phyloP scores from a whole-genome alignment of 225 moss, liverwort and hornwort genomes.

The Rhytidiadelphus loreus region DNA sequence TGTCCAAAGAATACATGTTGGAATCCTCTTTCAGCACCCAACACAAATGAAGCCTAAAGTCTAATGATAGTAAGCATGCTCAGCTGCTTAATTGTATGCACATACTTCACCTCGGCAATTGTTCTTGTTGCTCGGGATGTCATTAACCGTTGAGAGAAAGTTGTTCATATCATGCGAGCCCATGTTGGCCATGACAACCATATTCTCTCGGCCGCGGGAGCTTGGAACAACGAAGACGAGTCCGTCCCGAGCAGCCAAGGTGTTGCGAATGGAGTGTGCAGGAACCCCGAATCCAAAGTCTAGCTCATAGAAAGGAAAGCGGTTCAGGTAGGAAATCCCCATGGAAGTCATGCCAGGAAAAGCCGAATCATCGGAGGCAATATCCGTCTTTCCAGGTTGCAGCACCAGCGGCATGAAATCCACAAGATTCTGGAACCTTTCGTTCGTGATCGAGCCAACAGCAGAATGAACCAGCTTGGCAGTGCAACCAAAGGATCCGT shows the following conservation, averaged over 20 bases:
- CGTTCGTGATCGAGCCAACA: neutral
- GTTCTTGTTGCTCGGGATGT: neutral
- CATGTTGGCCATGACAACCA: slow-evolving; percentile 17
- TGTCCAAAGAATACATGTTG: neutral
- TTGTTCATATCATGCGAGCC: neutral
- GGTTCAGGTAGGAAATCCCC: slow-evolving; percentile 1
- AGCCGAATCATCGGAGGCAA: neutral
- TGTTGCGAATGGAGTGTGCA: slow-evolving; percentile 6
- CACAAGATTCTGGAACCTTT: slow-evolving; percentile 9
- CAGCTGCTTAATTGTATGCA: neutral
- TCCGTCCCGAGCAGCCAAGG: slow-evolving; percentile 9
- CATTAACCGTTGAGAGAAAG: neutral
- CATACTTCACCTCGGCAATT: neutral
- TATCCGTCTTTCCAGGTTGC: neutral
- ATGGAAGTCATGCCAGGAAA: neutral
- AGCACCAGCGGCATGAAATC: neutral
- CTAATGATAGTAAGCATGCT: neutral
- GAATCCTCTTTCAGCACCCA: neutral
- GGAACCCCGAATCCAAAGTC: slow-evolving; percentile 31
- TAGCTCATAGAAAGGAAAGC: slow-evolving; percentile 27
- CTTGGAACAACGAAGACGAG: slow-evolving; percentile 18
- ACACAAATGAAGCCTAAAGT: neutral
- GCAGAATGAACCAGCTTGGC: neutral
- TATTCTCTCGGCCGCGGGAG: neutral
- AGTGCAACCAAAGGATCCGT: neutral